Percentiles rank a stretch among this genome's conserved stretches.
phyloP scores from a whole-genome alignment of 495 filamentous ascomycete species.

The Aspergillus ostianus region DNA sequence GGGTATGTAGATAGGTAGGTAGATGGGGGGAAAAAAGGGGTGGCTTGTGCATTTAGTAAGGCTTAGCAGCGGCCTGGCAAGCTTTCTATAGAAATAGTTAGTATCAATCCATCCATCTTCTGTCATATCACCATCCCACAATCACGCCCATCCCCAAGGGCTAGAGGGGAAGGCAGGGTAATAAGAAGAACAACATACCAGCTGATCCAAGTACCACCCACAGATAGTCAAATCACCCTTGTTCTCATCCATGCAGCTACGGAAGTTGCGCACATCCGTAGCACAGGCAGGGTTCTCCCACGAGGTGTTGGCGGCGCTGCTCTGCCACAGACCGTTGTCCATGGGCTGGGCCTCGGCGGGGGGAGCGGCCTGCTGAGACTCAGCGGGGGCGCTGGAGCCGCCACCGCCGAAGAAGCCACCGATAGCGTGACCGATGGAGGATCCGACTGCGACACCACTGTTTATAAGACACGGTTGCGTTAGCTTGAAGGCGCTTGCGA shows the following conservation, averaged over 20 bases:
- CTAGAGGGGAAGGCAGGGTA: background rate
- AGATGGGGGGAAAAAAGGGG: background rate
- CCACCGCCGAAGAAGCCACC: constrained; percentile 78
- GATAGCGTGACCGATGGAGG: constrained; percentile 90
- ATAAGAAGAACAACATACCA: constrained; percentile 46
- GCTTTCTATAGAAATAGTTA: constrained; percentile 63
- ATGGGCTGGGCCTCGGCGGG: constrained; percentile 41
- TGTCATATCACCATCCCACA: background rate
- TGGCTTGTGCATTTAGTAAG: constrained; percentile 74
- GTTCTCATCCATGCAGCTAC: constrained; percentile 93
- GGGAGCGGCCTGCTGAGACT: constrained; percentile 44
- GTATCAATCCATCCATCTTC: constrained; percentile 15
- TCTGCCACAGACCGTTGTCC: constrained; percentile 51
- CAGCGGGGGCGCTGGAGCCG: constrained; percentile 56
- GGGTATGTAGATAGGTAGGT: background rate
- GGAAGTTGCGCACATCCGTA: constrained; percentile 79
- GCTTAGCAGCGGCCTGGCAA: constrained; percentile 85
- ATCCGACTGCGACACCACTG: constrained; percentile 94
- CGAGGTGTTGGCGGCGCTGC: constrained; percentile 49
- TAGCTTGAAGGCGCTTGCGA: too few relatives aligned
- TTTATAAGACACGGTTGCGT: too few relatives aligned
- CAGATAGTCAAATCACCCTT: constrained; percentile 92
- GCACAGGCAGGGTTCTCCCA: constrained; percentile 63
- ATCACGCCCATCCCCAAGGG: background rate
- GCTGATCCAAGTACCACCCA: constrained; percentile 96